phyloP scores from a whole-genome alignment of 805 yeast species.

The Yamadazyma laniorum region DNA sequence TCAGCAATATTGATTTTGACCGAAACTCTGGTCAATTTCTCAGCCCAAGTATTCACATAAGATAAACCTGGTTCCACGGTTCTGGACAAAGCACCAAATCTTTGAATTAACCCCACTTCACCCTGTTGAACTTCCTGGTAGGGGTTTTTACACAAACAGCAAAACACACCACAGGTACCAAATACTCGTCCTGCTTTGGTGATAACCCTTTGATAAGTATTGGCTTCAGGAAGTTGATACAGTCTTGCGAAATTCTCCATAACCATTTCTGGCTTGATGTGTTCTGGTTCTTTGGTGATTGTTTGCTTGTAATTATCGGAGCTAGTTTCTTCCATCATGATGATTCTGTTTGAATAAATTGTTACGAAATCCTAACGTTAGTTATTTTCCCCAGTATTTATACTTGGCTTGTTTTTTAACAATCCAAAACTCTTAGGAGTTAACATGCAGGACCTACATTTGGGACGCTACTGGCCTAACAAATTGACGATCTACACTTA shows the following conservation, averaged over 20 bases:
- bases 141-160: slow-evolving; percentile 60
- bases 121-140: slow-evolving; percentile 63
- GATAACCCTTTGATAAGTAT: slow-evolving; percentile 42
- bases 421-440: no score
- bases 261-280: slow-evolving; percentile 41
- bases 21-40: slow-evolving; percentile 48
- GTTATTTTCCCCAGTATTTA: no score
- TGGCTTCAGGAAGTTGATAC: slow-evolving; percentile 40
- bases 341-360: no score
- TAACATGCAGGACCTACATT: no score
- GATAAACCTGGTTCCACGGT: slow-evolving; percentile 69
- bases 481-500: no score
- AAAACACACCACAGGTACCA: slow-evolving; percentile 55
- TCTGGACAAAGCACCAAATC: slow-evolving; percentile 63
- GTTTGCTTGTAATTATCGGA: slow-evolving; percentile 11
- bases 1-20: slow-evolving; percentile 60
- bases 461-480: no score
- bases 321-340: slow-evolving; percentile 9
- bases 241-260: slow-evolving; percentile 39
- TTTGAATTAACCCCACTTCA: slow-evolving; percentile 63
- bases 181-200: slow-evolving; percentile 42
- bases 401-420: no score
- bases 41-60: slow-evolving; percentile 65
- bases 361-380: no score
- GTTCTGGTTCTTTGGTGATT: slow-evolving; percentile 21